Base-by-base conservation (phyloP, 2,329 filamentous ascomycete species). In the Beauveria australis region DNA sequence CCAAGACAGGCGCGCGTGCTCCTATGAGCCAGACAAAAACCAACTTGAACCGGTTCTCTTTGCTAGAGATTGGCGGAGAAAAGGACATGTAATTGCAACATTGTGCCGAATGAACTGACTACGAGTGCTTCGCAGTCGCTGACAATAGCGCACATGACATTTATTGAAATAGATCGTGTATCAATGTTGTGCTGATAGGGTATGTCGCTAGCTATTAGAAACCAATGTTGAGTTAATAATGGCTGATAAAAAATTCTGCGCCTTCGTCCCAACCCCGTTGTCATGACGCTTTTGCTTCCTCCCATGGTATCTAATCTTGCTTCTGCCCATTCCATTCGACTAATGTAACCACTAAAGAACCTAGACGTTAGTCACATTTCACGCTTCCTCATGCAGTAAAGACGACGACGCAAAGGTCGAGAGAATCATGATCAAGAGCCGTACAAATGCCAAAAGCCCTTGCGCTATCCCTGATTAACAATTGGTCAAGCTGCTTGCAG, bases 1-100 rank as follows among this genome's bases (percentile, higher is more conserved):
- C 71, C 64, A 62, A 66, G 64, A 62, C 61, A 55, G 53, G 41
- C 41, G n/a, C 26, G 26, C 56, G 30, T 54, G 10, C 53, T 55
- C 76, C 74, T 62, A 78, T 74, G 65, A 28, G 56, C 51, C 43
- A 43, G 30, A 33, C 37, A 18, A 49, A 41, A 24, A 33, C 41
- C 10, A 54, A 28, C 33, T 3, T 26, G 33, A 61, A 61, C 30
- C 46, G 59, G 14, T 61, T 61, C 40, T 51, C 59, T 9, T 28
- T 53, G 26, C 40, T 61, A 1, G 44, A 61, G 5, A 28, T 56
- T n/a, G 33, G 46, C 16, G 28, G 24, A 24, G 37, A 52, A 18
- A 9, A 14, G 2, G 48, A 33, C 2, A 12, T 5, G 16, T 53
- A 46, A 14, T 8, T 16, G 16, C 19, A n/a, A 30, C 7, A 16